Conservation (phyloP, 2,329 filamentous ascomycete species). For the Trichoderma guizhouense region DNA sequence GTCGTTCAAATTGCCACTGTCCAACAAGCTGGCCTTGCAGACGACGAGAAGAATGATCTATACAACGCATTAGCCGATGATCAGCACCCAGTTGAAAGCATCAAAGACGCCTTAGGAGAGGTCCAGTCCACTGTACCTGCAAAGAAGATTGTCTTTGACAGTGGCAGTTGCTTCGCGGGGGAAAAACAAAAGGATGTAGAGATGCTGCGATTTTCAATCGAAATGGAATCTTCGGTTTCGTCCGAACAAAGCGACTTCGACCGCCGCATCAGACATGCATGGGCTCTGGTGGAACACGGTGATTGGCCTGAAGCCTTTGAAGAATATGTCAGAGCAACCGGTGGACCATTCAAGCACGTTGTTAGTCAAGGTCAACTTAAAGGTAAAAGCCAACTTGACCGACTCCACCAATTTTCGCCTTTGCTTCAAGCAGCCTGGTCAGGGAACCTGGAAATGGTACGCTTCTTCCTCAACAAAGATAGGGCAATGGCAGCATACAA, state of each 20-base stretch:
- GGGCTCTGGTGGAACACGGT: background rate
- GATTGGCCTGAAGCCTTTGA: background rate
- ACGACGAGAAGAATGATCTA: background rate
- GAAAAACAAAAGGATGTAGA: background rate
- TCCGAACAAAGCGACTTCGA: background rate
- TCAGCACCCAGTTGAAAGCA: background rate
- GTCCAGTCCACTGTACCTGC: background rate
- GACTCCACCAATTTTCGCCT: background rate
- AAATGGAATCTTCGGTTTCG: background rate
- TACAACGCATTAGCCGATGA: background rate
- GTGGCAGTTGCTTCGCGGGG: background rate
- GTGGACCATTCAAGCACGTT: background rate
- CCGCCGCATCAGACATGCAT: background rate
- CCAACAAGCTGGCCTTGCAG: background rate
- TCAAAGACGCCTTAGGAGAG: background rate
- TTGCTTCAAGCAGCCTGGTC: background rate
- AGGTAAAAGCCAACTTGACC: background rate
- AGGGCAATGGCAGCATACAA: background rate
- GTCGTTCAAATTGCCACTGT: background rate
- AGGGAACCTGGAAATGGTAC: background rate
- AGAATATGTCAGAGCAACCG: background rate
- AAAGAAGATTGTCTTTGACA: background rate
- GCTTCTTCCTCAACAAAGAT: background rate
- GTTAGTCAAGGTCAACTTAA: background rate
- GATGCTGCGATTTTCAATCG: background rate